Evolutionary conservation across 2,329 filamentous ascomycete genomes (phyloP), one percentile per base, ranked within the genome.

Genomic region (Colletotrichum neosansevieriae): DNA sequence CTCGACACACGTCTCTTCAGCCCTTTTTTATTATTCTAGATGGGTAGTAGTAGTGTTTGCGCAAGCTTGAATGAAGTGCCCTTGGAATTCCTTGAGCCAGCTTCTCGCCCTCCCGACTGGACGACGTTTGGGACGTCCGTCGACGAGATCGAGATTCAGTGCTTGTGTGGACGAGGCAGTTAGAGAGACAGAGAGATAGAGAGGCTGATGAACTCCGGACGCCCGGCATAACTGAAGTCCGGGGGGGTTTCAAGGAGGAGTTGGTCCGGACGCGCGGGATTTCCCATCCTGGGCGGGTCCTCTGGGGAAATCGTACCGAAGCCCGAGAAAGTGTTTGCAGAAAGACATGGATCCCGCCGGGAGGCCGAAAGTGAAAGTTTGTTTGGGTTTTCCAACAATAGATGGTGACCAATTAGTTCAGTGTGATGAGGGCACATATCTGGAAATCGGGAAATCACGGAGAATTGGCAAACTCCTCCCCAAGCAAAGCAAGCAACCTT

Each of bases 81-180:
- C 51, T 2, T 67, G 64, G 51, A 29, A 67, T 58, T 57, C 58
- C 47, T 51, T 0, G 29, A 0, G 40, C 19, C 24, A 24, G 24
- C 3, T 24, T 24, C 24, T 24, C 24, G 21, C 21, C 21, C 21
- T 4, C 24, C 24, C 24, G 24, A 24, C 24, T 24, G 24, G 24
- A n/a, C 17, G 24, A n/a, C 17, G 6, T 10, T 15, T 19, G 4
- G 13, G 5, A 15, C 11, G n/a, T 19, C n/a, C 21, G 9, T n/a
- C 3, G 13, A 11, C 6, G 63, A 4, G 44, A 67, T 67, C 64
- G 64, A 67, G 64, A 67, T 63, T 17, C 2, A 4, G 36, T 51
- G 64, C 21, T 21, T 21, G 21, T 56, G 53, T 17, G n/a, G 53
- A 21, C 19, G 36, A 29, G 24, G 24, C 47, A 42, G 42, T 42